Evolutionary conservation across 2,329 filamentous ascomycete genomes (phyloP), one percentile per base, ranked within the genome.

Genomic region (Elsinoe batatas): DNA sequence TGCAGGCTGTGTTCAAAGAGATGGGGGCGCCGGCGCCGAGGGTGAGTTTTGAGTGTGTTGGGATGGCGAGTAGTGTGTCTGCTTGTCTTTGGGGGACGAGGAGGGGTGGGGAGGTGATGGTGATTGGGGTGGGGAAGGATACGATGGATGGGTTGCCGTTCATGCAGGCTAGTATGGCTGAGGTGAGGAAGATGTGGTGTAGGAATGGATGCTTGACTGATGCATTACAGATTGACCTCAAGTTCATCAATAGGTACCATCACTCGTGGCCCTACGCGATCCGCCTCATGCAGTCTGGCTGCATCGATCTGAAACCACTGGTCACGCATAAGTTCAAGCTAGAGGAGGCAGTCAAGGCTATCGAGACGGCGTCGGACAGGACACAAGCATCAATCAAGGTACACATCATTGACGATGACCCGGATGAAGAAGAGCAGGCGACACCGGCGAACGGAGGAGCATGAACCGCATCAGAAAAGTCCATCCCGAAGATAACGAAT

Each of bases 231-330:
- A 58, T 87, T 60, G 76, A 85, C 61, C 71, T 87, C 22, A 79
- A 78, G 36, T 87, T 87, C 69, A 87, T 86, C 64, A 86, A 87
- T 66, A 75, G 84, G 6, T 87, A 87, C 64, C 74, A 77, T 38
- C 82, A 87, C 63, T 86, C 83, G 0, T 87, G 84, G 83, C 83
- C 83, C 0, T 76, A 79, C 0, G 84, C 80, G 0, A 83, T 87
- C 33, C 73, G 78, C 5, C 80, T 79, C 47, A 64, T 87, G 26
- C 75, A 74, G 38, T 79, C 81, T 3, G 78, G 78, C 0, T 73
- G 85, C 1, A 64, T 87, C 7, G 76, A 85, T 63, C 69, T 85
- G 17, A 82, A 82, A 63, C 76, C 75, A 49, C 68, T 85, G 15
- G 77, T 87, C 3, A 81, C 82, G 10, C 83, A 87, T 65, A 74